Evolutionary conservation across 441 rosid genomes (phyloP).

Genomic region (Omphalea diandra): DNA sequence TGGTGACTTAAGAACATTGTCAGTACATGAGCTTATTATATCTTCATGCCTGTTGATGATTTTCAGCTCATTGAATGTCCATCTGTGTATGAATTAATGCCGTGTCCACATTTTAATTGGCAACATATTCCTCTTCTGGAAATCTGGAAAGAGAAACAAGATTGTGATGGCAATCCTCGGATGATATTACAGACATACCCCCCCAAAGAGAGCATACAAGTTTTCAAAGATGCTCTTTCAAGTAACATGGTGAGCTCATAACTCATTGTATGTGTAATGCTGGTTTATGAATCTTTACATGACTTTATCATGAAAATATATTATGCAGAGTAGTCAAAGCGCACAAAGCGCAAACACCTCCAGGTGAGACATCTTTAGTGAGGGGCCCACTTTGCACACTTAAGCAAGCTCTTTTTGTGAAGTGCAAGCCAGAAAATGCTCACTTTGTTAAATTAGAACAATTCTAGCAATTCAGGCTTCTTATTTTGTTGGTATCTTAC

Average conservation of each 20-base stretch:
- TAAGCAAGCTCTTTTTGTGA: no score
- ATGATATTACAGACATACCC: conserved; percentile 65
- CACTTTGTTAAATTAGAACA: no score
- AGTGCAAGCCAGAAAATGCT: no score
- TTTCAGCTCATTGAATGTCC: conserved; percentile 98
- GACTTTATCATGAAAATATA: not conserved
- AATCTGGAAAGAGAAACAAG: conserved; percentile 71
- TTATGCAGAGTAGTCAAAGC: no score
- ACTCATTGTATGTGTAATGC: conserved; percentile 7
- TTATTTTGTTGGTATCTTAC: no score
- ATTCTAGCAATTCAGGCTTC: no score
- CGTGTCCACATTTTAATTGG: conserved; percentile 76
- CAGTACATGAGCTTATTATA: not conserved
- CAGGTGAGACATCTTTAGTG: no score
- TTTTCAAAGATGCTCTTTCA: conserved; percentile 65
- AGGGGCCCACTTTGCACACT: no score
- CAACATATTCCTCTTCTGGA: conserved; percentile 65
- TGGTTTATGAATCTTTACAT: conserved; percentile 9
- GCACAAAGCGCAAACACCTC: no score
- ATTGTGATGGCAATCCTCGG: conserved; percentile 45
- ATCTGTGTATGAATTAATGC: conserved; percentile 86
- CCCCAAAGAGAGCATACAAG: conserved; percentile 52
- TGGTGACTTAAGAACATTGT: not conserved
- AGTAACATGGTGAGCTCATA: conserved; percentile 58
- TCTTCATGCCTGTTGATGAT: conserved; percentile 4